Evolutionary conservation across 1,284 basidiomycete species (phyloP), one percentile per base, ranked within the genome.

Genomic region (Apiotrichum gamsii): DNA sequence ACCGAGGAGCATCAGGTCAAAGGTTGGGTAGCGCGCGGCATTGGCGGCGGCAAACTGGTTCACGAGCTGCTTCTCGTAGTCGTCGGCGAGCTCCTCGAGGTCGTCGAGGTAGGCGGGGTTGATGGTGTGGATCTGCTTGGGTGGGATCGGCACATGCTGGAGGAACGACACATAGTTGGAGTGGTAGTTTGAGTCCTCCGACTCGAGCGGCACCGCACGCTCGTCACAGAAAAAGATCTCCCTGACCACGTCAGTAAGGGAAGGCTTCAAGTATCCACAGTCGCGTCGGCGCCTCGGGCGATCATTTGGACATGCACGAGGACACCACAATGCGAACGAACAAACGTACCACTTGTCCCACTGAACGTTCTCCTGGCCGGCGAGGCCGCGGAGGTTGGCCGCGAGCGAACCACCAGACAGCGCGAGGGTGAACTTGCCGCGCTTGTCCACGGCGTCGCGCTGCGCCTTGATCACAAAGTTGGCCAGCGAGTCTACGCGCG

Each of bases 181-280:
- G 29, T 75, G 70, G 77, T 95, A 93, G 73, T 98, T 99, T 31
- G 90, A 95, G 72, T 98, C 94, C 52, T 83, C 78, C 67, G 95
- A 80, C 74, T 93, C 84, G 62, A 97, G 82, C 0, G 91, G 90
- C 13, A 99, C 95, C 47, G 85, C 82, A 46, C 95, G 87, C 76
- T 99, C 95, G 72, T 99, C 95, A 43, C 85, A 90, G 71, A 97
- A 98, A 76, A 87, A 99, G 62, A 98, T 83, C 62, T 97, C 90
- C 93, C 93, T 97, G 70, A 19, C 16, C 4, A 19, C 16, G 44
- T 40, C 25, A 34, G 46, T 28, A 19, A n/a, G n/a, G n/a, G n/a
- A n/a, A 18, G 19, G 30, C 30, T 14, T 31, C 8, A 31, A 5
- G 8, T 10, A n/a, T n/a, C n/a, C n/a, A n/a, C n/a, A n/a, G n/a